Conservation (phyloP, 2,329 filamentous ascomycete species). For the Fusarium continuum region DNA sequence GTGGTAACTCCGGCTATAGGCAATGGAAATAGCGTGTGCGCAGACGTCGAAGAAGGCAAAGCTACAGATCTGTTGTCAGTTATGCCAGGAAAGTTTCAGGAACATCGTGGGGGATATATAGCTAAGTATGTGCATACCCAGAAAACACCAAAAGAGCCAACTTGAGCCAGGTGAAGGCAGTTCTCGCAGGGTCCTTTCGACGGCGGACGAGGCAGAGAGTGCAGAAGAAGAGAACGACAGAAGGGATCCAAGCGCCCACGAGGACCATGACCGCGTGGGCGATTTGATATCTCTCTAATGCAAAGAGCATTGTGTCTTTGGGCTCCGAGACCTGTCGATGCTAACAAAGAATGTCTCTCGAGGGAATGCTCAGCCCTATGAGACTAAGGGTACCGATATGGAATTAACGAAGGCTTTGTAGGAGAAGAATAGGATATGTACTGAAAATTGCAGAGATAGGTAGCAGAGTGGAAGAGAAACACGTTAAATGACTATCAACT, state of each 20-base stretch:
- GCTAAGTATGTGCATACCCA: no score
- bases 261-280: constrained; percentile 25
- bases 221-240: constrained; percentile 34
- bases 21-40: constrained; percentile 16
- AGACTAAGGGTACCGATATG: background rate
- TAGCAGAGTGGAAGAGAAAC: background rate
- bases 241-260: constrained; percentile 20
- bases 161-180: constrained; percentile 40
- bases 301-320: background rate
- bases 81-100: no score
- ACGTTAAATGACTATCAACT: background rate
- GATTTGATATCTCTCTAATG: constrained; percentile 8
- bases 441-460: background rate
- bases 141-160: constrained; percentile 36
- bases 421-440: background rate
- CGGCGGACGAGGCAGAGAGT: constrained; percentile 36
- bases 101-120: no score
- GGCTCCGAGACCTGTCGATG: background rate
- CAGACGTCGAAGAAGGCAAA: constrained; percentile 34
- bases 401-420: background rate
- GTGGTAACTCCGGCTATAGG: background rate
- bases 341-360: background rate
- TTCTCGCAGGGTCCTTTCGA: constrained; percentile 37
- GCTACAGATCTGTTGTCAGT: constrained; percentile 16
- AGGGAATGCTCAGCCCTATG: background rate